Base-by-base conservation (phyloP, 2,329 filamentous ascomycete species). In the Ascochyta fabae region DNA sequence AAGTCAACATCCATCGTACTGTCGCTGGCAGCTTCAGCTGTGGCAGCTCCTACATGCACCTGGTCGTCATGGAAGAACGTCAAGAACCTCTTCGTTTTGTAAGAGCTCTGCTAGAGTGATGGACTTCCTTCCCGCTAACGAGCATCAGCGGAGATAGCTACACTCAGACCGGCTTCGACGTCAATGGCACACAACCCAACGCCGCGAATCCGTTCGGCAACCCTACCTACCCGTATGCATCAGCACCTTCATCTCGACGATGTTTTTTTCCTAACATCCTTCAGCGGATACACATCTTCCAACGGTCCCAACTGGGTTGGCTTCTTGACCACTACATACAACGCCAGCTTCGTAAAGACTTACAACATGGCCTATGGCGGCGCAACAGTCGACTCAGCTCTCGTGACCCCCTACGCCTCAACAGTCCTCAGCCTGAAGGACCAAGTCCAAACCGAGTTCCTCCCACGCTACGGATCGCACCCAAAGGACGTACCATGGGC, bases 121-220 rank as follows among this genome's bases (percentile, higher is more conserved):
- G 3, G 13, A 26, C 0, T 7, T 9, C 2, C 8, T n/a, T 16
- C 9, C 10, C 24, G 52, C 58, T 62, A 9, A 66, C 43, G 22
- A 13, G 4, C 6, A 1, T 8, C 49, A 83, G 82, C 61, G 84
- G 85, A 38, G 83, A 87, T 64, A 86, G 83, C 3, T 87, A 86
- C 72, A 83, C 83, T 1, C 80, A 82, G 58, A 86, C 83, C 2
- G 82, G 82, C 8, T 89, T 89, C 72, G 74, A 86, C 55, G 74
- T 81, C 38, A 79, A 74, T 10, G 76, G 78, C 22, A 71, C 78
- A 0, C 80, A 85, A 34, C 85, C 87, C 1, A 81, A 78, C 7
- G 60, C 77, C 4, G 70, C 73, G 6, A 85, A 86, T 64, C 84
- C 86, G 0, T 75, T 88, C 58, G 86, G 87, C 0, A 89, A 89